Evolutionary conservation across 208 protist genomes (phyloP).

Genomic region (Acanthamoeba castellanii): DNA sequence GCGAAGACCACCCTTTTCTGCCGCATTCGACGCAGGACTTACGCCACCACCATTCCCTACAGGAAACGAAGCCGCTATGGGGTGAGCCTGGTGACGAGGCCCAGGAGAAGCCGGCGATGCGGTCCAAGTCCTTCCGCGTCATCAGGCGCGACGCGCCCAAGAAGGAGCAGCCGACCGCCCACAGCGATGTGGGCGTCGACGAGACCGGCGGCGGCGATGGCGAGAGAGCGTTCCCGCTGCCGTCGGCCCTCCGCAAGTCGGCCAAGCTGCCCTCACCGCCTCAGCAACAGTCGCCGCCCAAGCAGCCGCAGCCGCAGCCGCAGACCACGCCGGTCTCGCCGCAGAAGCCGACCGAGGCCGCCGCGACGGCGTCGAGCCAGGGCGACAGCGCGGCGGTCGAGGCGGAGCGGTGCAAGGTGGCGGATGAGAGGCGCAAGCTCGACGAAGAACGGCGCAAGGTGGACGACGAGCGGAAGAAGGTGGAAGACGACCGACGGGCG

Average conservation of each 20-base stretch:
- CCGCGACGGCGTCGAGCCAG: background rate
- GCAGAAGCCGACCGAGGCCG: background rate
- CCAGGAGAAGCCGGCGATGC: background rate
- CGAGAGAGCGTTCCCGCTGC: background rate
- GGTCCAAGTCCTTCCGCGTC: slow-evolving; percentile 33
- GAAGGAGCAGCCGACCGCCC: background rate
- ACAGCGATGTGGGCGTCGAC: background rate
- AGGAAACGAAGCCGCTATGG: background rate
- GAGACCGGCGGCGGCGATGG: background rate
- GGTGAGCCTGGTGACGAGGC: background rate
- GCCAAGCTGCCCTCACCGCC: background rate
- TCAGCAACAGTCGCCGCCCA: background rate
- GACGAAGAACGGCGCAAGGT: background rate
- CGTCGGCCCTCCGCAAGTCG: slow-evolving; percentile 7
- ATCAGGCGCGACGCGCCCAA: slow-evolving; percentile 18
- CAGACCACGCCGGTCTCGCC: background rate
- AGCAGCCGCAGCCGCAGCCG: background rate
- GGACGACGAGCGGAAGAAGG: background rate
- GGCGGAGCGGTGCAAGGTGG: background rate
- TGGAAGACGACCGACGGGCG: slow-evolving; percentile 11
- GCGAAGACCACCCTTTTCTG: no score
- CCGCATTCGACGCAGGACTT: no score
- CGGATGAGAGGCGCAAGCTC: background rate
- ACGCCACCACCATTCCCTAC: background rate
- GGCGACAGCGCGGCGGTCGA: background rate